phyloP scores from a whole-genome alignment of 495 filamentous ascomycete genomes.

The Neurospora pannonica region DNA sequence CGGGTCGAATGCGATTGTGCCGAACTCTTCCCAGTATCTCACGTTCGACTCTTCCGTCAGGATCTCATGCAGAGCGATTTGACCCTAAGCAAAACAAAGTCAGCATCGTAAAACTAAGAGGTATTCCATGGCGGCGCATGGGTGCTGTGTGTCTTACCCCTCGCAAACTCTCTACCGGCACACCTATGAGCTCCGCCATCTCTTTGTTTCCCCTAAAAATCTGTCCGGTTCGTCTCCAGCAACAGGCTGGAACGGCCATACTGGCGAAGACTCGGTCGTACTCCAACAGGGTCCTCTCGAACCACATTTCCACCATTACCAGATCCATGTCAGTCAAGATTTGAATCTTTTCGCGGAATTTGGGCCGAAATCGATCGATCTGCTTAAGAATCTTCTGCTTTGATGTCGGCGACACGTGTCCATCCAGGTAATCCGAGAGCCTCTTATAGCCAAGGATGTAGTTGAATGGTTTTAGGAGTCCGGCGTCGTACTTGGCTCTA shows the following conservation, averaged over 20 bases:
- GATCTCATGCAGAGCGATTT: slow-evolving; percentile 91
- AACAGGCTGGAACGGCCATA: slow-evolving; percentile 97
- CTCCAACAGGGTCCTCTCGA: slow-evolving; percentile 88
- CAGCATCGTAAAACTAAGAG: background rate
- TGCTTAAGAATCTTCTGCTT: slow-evolving; percentile 85
- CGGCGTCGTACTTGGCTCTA: slow-evolving; percentile 90
- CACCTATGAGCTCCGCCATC: slow-evolving; percentile 94
- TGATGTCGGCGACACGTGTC: slow-evolving; percentile 65
- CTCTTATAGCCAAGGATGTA: slow-evolving; percentile 93
- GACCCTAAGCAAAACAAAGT: slow-evolving; percentile 50
- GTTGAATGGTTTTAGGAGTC: slow-evolving; percentile 91
- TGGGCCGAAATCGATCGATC: slow-evolving; percentile 84
- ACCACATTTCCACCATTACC: slow-evolving; percentile 96
- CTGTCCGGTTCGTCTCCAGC: slow-evolving; percentile 93
- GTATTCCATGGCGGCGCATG: background rate
- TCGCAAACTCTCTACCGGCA: slow-evolving; percentile 80
- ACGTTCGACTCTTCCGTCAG: slow-evolving; percentile 89
- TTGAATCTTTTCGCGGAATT: slow-evolving; percentile 92
- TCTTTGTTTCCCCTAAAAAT: slow-evolving; percentile 98
- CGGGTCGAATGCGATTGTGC: slow-evolving; percentile 93
- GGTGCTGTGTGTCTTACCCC: slow-evolving; percentile 53
- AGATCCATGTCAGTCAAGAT: slow-evolving; percentile 84
- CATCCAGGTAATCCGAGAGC: slow-evolving; percentile 81
- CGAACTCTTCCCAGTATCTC: slow-evolving; percentile 98
- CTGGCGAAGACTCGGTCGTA: slow-evolving; percentile 97